These are phyloP conservation scores for Rhodamnia argentea DNA, from an alignment of 345 rosid species.

Conservation along the genomic window DNA sequence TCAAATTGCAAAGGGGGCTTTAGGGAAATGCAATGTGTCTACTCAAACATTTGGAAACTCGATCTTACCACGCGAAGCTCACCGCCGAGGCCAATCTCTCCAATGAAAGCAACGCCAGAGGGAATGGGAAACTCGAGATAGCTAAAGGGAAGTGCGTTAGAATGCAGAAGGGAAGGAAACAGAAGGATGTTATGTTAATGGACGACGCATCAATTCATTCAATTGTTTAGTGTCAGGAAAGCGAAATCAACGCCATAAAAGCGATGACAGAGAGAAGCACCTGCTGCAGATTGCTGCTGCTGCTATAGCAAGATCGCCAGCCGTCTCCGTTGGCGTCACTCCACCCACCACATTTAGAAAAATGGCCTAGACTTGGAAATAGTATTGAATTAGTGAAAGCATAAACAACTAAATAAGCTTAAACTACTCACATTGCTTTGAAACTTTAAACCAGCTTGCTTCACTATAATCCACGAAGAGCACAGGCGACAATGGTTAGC, in stretches of 20 bases:
- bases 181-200: neutral
- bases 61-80: conserved; percentile 65
- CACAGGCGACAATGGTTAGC: neutral
- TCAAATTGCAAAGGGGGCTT: neutral
- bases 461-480: conserved; percentile 59
- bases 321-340: conserved; percentile 51
- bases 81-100: conserved; percentile 83
- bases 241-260: neutral
- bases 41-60: neutral
- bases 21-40: neutral
- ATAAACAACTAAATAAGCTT: neutral
- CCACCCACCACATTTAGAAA: conserved; percentile 83
- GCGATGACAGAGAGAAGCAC: conserved; percentile 5
- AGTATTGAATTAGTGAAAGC: neutral
- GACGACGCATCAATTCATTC: neutral
- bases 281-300: conserved; percentile 96
- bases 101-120: conserved; percentile 61
- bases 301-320: conserved; percentile 92
- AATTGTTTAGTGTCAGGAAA: neutral
- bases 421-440: conserved; percentile 53
- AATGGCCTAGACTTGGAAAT: conserved; percentile 32
- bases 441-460: conserved; percentile 93
- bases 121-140: conserved; percentile 92
- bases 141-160: conserved; percentile 21
- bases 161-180: neutral